Evolutionary conservation across 768 basidiomycete species (phyloP).

Genomic region (Rhodotorula paludigena): DNA sequence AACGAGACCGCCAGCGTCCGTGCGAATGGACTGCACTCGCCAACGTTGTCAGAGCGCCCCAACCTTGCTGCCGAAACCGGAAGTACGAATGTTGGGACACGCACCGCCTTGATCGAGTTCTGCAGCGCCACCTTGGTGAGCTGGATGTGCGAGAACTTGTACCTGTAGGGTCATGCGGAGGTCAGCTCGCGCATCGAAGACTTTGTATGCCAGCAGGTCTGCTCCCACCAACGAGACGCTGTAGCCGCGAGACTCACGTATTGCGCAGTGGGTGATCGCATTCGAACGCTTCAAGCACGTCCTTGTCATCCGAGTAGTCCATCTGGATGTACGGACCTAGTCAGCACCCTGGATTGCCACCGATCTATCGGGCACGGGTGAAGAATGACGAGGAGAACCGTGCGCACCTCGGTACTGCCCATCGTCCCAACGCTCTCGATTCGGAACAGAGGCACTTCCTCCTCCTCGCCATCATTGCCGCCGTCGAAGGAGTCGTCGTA

Average conservation of each 20-base stretch:
- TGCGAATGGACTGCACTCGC: conserved; percentile 60
- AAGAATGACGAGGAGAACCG: not conserved
- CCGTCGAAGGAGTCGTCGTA: not conserved
- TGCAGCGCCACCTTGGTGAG: conserved; percentile 69
- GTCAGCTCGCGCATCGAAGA: no score
- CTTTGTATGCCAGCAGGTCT: not conserved
- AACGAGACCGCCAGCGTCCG: conserved; percentile 73
- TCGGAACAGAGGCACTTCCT: conserved; percentile 62
- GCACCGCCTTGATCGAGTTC: conserved; percentile 68
- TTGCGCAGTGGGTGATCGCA: conserved; percentile 64
- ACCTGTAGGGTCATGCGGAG: no score
- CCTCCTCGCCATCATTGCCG: conserved; percentile 41
- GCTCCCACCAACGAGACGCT: not conserved
- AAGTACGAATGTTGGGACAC: not conserved
- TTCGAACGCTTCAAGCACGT: conserved; percentile 85
- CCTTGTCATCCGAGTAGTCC: conserved; percentile 81
- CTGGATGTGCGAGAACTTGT: conserved; percentile 72
- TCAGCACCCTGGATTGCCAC: not conserved
- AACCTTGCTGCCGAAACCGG: no score
- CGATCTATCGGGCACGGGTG: no score
- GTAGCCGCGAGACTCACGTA: conserved; percentile 54
- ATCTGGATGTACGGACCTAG: conserved; percentile 54
- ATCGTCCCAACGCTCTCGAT: conserved; percentile 76
- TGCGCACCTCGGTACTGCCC: conserved; percentile 71
- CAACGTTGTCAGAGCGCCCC: not conserved